phyloP scores from a whole-genome alignment of 1,284 basidiomycete species.

The Rhodofomes roseus region DNA sequence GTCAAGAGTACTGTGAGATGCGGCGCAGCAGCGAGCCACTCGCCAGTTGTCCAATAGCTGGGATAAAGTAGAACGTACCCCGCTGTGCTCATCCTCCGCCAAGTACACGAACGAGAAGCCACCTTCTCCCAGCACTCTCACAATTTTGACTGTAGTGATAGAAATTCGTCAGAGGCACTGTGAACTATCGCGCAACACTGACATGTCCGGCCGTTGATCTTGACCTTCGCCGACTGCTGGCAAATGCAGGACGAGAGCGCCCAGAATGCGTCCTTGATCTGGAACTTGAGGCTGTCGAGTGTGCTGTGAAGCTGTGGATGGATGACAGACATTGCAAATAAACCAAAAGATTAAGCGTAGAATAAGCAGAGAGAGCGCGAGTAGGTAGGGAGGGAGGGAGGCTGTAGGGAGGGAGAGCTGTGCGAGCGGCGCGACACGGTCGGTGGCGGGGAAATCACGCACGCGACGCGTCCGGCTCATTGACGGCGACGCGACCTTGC shows the following conservation, averaged over 20 bases:
- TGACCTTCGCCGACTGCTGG: constrained; percentile 78
- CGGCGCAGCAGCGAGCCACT: not conserved
- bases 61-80: constrained; percentile 36
- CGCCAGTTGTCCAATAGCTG: not conserved
- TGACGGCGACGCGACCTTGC: not conserved
- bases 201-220: constrained; percentile 93
- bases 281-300: constrained; percentile 66
- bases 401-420: not conserved
- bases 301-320: constrained; percentile 28
- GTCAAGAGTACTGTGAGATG: constrained; percentile 16
- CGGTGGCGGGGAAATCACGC: not conserved
- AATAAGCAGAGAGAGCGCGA: not conserved
- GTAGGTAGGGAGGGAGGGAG: not conserved
- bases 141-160: constrained; percentile 65
- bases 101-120: constrained; percentile 95
- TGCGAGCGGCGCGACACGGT: not conserved
- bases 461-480: not conserved
- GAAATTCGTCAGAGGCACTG: not conserved
- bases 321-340: constrained; percentile 1
- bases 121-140: constrained; percentile 90
- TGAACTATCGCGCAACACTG: constrained; percentile 28
- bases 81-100: constrained; percentile 82
- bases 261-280: constrained; percentile 75
- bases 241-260: constrained; percentile 78
- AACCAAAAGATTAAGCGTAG: not conserved